Evolutionary conservation across 108 stramenopile genomes (phyloP), one percentile per base, ranked within the genome.

Genomic region (Skeletonema grethae): DNA sequence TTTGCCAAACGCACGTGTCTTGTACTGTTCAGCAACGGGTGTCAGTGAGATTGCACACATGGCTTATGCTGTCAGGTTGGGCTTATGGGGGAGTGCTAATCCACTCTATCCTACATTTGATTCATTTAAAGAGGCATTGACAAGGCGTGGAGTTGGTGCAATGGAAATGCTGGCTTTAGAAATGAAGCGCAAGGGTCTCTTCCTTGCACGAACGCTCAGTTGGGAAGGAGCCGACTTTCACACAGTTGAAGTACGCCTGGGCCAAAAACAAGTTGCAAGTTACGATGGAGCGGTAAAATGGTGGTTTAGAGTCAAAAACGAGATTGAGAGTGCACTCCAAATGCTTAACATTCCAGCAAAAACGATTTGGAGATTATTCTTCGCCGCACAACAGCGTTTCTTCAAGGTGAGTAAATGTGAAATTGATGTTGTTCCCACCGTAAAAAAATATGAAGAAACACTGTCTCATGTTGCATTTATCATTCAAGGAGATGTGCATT

Each of bases 101-200:
- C 79, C 83, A 7, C 58, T 69, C 46, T 71, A 79, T 53, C 85
- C 76, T 20, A 65, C 70, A 2, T 91, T 91, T 45, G 70, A 75
- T 11, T 69, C 74, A 34, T 91, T 94, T 66, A 62, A 70, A 46
- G 63, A 76, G 0, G 70, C 88, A 0, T 64, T 95, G 43, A 83
- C 89, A 43, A 65, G 82, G 48, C 82, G 87, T 34, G 90, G 92
- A 5, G 74, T 95, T 13, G 94, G 92, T 18, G 89, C 90, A 35
- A 75, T 93, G 76, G 94, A 95, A 72, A 83, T 95, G 76, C 75
- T 95, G 24, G 88, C 92, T 30, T 73, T 95, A 60, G 89, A 95
- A 83, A 85, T 95, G 71, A 95, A 94, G 77, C 65, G 77, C 30
- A 59, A 61, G 22, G 95, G 93, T 31, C 60, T 59, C n/a, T 90